Conservation (phyloP, 2,329 filamentous ascomycete species). For the Trichoderma aggressivum region DNA sequence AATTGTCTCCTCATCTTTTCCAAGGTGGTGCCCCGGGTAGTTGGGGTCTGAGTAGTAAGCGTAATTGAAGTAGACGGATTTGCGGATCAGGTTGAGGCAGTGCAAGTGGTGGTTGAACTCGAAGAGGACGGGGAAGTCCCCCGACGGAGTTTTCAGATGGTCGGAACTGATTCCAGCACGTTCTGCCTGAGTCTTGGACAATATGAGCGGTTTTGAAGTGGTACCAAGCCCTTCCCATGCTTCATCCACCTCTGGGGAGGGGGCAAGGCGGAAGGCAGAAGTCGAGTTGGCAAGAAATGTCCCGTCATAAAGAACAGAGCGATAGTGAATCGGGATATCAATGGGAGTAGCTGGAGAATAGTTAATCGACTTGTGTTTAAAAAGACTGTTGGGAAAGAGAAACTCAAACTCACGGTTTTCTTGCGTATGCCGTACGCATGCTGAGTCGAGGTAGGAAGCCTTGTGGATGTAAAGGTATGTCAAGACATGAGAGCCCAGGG, state of each 20-base stretch:
- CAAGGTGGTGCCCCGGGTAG: background rate
- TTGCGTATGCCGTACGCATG: slow-evolving; percentile 5
- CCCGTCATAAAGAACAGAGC: background rate
- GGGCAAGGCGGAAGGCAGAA: background rate
- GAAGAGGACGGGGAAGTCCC: slow-evolving; percentile 1
- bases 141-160: slow-evolving; percentile 4
- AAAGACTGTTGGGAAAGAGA: background rate
- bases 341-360: background rate
- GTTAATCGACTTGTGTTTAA: background rate
- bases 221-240: slow-evolving; percentile 14
- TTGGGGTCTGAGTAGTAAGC: slow-evolving; percentile 2
- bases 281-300: slow-evolving; percentile 11
- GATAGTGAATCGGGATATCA: slow-evolving; percentile 11
- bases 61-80: slow-evolving; percentile 9
- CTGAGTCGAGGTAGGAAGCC: slow-evolving; percentile 5
- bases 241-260: slow-evolving; percentile 1
- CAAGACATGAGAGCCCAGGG: background rate
- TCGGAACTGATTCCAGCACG: background rate
- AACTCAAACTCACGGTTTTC: background rate
- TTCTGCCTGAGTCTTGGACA: background rate
- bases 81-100: slow-evolving; percentile 13
- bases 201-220: background rate
- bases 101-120: slow-evolving; percentile 16
- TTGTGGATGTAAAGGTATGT: slow-evolving; percentile 2
- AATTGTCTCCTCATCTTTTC: background rate